Percentiles rank a stretch among this genome's conserved stretches.
Evolutionary conservation across 2,329 filamentous ascomycete genomes (phyloP).

Genomic region (Ophiostoma perfectum): DNA sequence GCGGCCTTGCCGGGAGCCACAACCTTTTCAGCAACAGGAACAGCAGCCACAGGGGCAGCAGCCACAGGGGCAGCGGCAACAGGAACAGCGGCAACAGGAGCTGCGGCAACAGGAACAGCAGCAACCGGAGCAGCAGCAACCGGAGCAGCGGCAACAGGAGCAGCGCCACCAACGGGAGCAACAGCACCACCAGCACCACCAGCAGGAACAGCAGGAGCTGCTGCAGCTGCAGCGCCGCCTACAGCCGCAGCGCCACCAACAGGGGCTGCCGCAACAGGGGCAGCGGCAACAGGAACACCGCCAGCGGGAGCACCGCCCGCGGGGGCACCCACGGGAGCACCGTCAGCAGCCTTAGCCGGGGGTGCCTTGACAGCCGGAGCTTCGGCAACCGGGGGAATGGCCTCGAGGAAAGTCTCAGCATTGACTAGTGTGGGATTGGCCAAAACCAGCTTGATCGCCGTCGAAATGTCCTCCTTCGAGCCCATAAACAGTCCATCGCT

Average conservation of each 20-base stretch:
- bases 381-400: conserved; percentile 39
- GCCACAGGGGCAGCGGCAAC: background rate
- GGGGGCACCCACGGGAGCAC: too few species aligned
- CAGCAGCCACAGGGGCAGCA: background rate
- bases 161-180: conserved; percentile 1
- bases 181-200: background rate
- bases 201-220: background rate
- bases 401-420: conserved; percentile 58
- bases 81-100: background rate
- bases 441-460: conserved; percentile 57
- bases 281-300: conserved; percentile 1
- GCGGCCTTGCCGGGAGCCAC: background rate
- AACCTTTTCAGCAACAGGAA: conserved; percentile 1
- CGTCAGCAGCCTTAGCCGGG: conserved; percentile 4
- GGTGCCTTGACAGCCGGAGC: conserved; percentile 8
- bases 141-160: background rate
- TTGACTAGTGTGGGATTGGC: conserved; percentile 49
- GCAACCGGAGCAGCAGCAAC: background rate
- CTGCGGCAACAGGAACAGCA: background rate
- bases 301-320: background rate
- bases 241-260: background rate
- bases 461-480: conserved; percentile 56
- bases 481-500: conserved; percentile 70
- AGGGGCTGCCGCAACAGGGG: background rate
- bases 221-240: background rate